Percentiles rank a stretch among this genome's conserved stretches.
These are phyloP conservation scores for Pythium brachiatum DNA, from an alignment of 352 stramenopile genomes.

Conservation along the genomic window DNA sequence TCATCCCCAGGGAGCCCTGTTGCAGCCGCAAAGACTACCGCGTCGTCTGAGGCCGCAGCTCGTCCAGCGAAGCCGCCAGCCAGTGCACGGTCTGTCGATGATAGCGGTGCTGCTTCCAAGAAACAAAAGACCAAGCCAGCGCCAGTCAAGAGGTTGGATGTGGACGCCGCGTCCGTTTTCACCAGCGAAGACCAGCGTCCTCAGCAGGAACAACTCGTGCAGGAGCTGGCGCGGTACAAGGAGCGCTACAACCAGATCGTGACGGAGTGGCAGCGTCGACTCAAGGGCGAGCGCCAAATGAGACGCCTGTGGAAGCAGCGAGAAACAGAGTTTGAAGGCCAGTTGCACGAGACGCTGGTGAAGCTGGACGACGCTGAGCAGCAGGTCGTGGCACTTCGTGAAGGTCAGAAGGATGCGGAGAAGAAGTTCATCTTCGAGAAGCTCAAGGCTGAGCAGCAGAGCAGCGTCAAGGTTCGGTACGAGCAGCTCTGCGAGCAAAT, in stretches of 20 bases:
- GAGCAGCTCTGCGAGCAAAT: conserved; percentile 75
- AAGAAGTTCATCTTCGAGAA: conserved; percentile 74
- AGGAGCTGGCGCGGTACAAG: conserved; percentile 76
- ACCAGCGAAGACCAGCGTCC: not conserved
- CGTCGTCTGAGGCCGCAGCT: not conserved
- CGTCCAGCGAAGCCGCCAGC: conserved; percentile 12
- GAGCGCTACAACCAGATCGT: conserved; percentile 80
- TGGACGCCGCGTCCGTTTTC: conserved; percentile 7
- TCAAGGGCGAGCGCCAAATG: conserved; percentile 76
- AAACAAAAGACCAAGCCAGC: conserved; percentile 14
- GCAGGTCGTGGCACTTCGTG: conserved; percentile 36
- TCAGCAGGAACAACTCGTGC: conserved; percentile 25
- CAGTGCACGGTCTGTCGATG: not conserved
- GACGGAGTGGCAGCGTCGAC: conserved; percentile 73
- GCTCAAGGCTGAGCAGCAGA: conserved; percentile 68
- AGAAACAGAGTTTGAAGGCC: conserved; percentile 66
- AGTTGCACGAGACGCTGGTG: conserved; percentile 58
- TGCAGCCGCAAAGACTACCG: not conserved
- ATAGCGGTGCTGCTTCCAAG: not conserved
- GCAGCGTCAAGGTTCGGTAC: conserved; percentile 70
- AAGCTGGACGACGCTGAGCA: conserved; percentile 51
- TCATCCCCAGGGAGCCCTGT: conserved; percentile 14
- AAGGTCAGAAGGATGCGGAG: conserved; percentile 61
- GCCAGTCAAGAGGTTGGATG: conserved; percentile 16
- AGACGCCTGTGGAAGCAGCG: conserved; percentile 75